Evolutionary conservation across 345 rosid genomes (phyloP), one percentile per base, ranked within the genome.

Genomic region (Orychophragmus violaceus): DNA sequence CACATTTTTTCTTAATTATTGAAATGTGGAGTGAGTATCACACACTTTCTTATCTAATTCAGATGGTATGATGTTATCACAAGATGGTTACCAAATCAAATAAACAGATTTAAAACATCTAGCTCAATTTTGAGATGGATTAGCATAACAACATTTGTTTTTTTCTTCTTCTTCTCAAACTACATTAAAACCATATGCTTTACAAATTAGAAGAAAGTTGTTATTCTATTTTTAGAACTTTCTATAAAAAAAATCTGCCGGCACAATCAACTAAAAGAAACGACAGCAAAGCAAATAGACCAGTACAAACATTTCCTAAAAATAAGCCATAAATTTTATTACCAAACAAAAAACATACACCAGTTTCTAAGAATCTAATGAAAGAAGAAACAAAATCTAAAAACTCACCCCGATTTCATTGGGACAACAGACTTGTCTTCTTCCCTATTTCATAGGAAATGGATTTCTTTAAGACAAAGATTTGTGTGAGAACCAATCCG

Each of bases 401-500:
- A 71, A 64, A 64, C 7, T 7, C 5, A 25, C 14, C 13, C 52
- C 42, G 30, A 8, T 71, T 55, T 55, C 39, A 33, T 48, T 11
- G 69, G 69, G 71, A 62, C 58, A 30, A 72, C 39, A 51, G 29
- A 44, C 56, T 73, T 66, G 62, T 66, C 72, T 54, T 61, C 3
- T 74, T 60, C 25, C 50, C 72, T 61, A 66, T 51, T 74, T 66
- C 33, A 18, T 8, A 50, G 62, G 62, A 60, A 44, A 60, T 39
- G 3, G 25, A 50, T 66, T 56, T 59, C 24, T 37, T 54, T 29
- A 21, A 42, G 64, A 53, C 69, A 67, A 67, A 25, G 52, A 59
- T 61, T 68, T 68, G 59, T 62, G 74, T 36, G 36, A 49, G 39
- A 68, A 68, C 44, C 27, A 61, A 10, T 53, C 78, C 78, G 59